These are phyloP conservation scores for Lecanicillium sp. DNA, from an alignment of 2,329 filamentous ascomycete genomes.

Conservation along the genomic window DNA sequence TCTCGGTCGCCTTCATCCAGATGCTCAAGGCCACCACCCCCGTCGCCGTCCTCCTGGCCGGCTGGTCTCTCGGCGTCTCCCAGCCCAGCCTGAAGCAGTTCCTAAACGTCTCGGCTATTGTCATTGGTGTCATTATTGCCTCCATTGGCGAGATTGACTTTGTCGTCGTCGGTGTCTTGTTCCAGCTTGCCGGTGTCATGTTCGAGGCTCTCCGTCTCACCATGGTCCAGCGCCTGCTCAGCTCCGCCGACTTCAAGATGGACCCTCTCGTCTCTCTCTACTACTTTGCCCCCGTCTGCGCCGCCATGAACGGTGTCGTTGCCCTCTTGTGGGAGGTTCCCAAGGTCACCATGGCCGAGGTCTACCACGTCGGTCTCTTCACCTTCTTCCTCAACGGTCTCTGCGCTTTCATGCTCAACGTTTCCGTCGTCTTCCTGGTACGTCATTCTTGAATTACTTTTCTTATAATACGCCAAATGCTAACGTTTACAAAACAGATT, in stretches of 20 bases:
- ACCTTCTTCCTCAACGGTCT: conserved; percentile 70
- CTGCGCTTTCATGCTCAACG: conserved; percentile 74
- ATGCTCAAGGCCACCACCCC: conserved; percentile 99
- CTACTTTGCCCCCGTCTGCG: conserved; percentile 83
- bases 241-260: conserved; percentile 84
- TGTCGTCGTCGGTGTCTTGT: conserved; percentile 69
- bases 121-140: conserved; percentile 88
- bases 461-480: too few relatives aligned
- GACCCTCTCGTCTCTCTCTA: conserved; percentile 82
- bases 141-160: conserved; percentile 96
- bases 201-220: conserved; percentile 79
- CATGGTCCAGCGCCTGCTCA: conserved; percentile 77
- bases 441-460: too few relatives aligned
- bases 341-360: conserved; percentile 57
- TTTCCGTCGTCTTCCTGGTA: conserved; percentile 81
- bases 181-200: conserved; percentile 68
- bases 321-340: conserved; percentile 70
- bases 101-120: conserved; percentile 89
- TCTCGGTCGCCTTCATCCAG: conserved; percentile 95
- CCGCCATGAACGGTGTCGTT: conserved; percentile 69
- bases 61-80: conserved; percentile 80
- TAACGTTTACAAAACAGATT: conserved; percentile 53
- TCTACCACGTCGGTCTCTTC: conserved; percentile 65
- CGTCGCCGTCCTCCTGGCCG: conserved; percentile 82
- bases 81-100: conserved; percentile 81